A percentile compares a stretch with the other conserved stretches of the same genome.
Conservation (phyloP, 768 basidiomycete genomes). For the Tephrocybe rancida region DNA sequence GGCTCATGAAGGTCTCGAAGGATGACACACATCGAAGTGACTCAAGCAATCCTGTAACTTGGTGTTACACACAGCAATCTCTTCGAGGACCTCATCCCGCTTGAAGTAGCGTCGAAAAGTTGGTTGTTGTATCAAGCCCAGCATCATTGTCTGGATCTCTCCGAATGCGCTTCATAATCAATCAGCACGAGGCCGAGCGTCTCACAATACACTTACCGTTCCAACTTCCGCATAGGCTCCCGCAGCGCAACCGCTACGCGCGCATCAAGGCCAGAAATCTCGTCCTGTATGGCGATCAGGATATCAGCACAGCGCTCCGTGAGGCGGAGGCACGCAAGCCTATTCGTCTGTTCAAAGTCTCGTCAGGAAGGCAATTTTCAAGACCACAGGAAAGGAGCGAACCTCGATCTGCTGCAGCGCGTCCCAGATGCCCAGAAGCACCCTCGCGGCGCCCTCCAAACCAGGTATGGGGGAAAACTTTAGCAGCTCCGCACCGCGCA, state of each 20-base stretch:
- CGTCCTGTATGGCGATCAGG: slow-evolving; percentile 59
- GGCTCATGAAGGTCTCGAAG: not conserved
- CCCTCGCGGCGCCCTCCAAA: slow-evolving; percentile 49
- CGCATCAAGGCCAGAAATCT: slow-evolving; percentile 57
- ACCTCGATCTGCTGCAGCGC: slow-evolving; percentile 62
- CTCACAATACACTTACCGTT: slow-evolving; percentile 36
- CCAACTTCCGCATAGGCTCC: slow-evolving; percentile 50
- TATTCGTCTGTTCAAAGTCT: slow-evolving; percentile 52
- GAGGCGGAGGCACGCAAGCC: slow-evolving; percentile 68
- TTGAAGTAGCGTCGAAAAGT: slow-evolving; percentile 77
- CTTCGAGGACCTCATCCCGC: slow-evolving; percentile 63
- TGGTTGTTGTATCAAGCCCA: slow-evolving; percentile 60
- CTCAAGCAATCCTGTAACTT: slow-evolving; percentile 57
- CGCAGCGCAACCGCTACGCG: slow-evolving; percentile 47
- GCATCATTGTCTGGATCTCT: slow-evolving; percentile 49
- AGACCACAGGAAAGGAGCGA: slow-evolving; percentile 24
- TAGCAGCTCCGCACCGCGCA: slow-evolving; percentile 36
- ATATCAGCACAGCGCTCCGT: slow-evolving; percentile 73
- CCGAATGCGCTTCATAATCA: slow-evolving; percentile 36
- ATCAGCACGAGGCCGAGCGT: not conserved
- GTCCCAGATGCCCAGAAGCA: slow-evolving; percentile 65
- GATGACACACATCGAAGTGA: slow-evolving; percentile 49
- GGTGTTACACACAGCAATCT: slow-evolving; percentile 54
- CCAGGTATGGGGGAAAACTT: slow-evolving; percentile 53
- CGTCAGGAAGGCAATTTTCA: not conserved